Conservation (phyloP, 306 rosid genomes). For the Gastrolobium bilobum region DNA sequence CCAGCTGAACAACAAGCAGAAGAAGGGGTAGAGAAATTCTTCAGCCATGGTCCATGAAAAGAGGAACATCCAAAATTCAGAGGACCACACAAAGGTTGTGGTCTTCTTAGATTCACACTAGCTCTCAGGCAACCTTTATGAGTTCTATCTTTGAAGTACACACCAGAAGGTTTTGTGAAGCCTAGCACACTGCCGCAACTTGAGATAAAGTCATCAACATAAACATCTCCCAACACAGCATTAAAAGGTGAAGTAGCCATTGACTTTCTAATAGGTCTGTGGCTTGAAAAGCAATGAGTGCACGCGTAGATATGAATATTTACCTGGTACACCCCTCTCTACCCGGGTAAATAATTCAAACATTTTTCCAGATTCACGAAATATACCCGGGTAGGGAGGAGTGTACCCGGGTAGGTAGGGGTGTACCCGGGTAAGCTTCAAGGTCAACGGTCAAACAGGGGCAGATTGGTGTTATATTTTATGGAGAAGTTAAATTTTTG, state of each 20-base stretch:
- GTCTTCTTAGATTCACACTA: slow-evolving; percentile 64
- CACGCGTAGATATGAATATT: too few relatives aligned
- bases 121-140: slow-evolving; percentile 55
- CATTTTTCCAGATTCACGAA: too few relatives aligned
- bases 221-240: slow-evolving; percentile 71
- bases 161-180: slow-evolving; percentile 62
- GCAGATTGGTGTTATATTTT: too few relatives aligned
- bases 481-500: too few relatives aligned
- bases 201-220: slow-evolving; percentile 65
- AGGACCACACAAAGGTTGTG: slow-evolving; percentile 52
- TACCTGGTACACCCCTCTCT: too few relatives aligned
- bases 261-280: slow-evolving; percentile 46
- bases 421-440: too few relatives aligned
- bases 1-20: slow-evolving; percentile 61
- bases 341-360: too few relatives aligned
- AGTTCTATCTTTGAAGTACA: slow-evolving; percentile 59
- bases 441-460: too few relatives aligned
- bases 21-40: slow-evolving; percentile 49
- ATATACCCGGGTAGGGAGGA: too few relatives aligned
- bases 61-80: slow-evolving; percentile 45
- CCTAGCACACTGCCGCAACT: slow-evolving; percentile 57
- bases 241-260: slow-evolving; percentile 80
- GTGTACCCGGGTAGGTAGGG: too few relatives aligned
- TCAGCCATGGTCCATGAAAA: slow-evolving; percentile 56
- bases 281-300: slow-evolving; percentile 33